Conservation (phyloP, 2,329 filamentous ascomycete genomes). For the Verticillium nubilum region DNA sequence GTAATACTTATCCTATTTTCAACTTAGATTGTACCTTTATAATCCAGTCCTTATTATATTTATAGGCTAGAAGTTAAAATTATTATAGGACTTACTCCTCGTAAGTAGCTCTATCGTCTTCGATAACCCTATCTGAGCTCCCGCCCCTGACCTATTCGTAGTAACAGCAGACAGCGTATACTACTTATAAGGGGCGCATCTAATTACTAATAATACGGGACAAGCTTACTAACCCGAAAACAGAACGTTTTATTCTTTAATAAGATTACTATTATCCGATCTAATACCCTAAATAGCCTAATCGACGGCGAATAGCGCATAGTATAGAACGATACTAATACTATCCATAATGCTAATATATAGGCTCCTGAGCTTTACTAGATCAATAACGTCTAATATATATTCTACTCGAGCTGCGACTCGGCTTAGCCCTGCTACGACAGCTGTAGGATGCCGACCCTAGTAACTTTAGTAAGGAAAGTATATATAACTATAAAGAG, state of each 20-base stretch:
- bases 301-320: constrained; percentile 3
- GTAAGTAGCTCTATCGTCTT: not conserved
- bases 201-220: not conserved
- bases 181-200: not conserved
- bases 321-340: constrained; percentile 2
- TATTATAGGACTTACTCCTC: not conserved
- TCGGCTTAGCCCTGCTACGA: constrained; percentile 5
- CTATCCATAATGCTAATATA: constrained; percentile 6
- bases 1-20: not conserved
- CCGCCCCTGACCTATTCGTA: not conserved
- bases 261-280: constrained; percentile 1
- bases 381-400: constrained; percentile 13
- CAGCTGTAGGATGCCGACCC: constrained; percentile 22
- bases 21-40: not conserved
- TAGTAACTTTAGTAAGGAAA: constrained; percentile 35
- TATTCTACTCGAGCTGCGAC: constrained; percentile 13
- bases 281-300: not conserved
- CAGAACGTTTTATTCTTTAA: not conserved
- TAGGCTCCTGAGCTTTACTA: constrained; percentile 14
- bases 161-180: not conserved
- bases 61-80: not conserved
- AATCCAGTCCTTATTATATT: not conserved
- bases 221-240: not conserved
- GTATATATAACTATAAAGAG: constrained; percentile 31
- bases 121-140: not conserved